Base-by-base conservation (phyloP, 2,329 filamentous ascomycete genomes). In the Aureobasidium namibiae region DNA sequence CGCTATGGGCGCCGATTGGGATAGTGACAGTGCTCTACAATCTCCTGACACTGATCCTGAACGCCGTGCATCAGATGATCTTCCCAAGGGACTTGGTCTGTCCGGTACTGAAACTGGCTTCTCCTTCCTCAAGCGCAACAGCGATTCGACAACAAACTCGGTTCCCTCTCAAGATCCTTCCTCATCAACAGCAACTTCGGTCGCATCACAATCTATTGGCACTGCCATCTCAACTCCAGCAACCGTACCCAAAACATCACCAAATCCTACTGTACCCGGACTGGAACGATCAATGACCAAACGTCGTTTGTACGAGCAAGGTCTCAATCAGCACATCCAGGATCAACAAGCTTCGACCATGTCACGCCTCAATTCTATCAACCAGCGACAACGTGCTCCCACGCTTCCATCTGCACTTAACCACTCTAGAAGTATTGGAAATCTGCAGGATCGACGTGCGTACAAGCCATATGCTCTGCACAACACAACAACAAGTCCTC, bases 91-190 rank as follows among this genome's bases (percentile, higher is more conserved):
- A n/a, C 46, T 59, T 34, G 57, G 57, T 45, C 39, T 59, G 26
- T 45, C 48, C n/a, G 31, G 36, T 16, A 44, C 57, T 1, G 57
- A 59, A n/a, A 52, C 57, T 21, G 46, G 39, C 29, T 45, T 77
- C 80, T 10, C 79, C 82, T 1, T 78, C 80, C 1, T 82, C 82
- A 89, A 92, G 64, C 81, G 92, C 26, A 90, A 91, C 64, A 96
- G 91, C 0, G 77, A 77, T n/a, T 94, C 88, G 1, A 96, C 92
- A 0, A 95, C 89, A 0, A 87, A 85, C 7, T 94, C 90, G 0
- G 80, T 78, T 5, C 87, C 84, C 6, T 85, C 84, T 0, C 81
- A 85, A 39, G 82, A 83, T 29, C 86, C 84, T 59, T 96, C 92
- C 0, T 96, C 92, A 1, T 89, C 91, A 7, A 57, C 54, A 3